phyloP scores from a whole-genome alignment of 371 early-diverging fungal genomes.

The Dentiscutata heterogama region DNA sequence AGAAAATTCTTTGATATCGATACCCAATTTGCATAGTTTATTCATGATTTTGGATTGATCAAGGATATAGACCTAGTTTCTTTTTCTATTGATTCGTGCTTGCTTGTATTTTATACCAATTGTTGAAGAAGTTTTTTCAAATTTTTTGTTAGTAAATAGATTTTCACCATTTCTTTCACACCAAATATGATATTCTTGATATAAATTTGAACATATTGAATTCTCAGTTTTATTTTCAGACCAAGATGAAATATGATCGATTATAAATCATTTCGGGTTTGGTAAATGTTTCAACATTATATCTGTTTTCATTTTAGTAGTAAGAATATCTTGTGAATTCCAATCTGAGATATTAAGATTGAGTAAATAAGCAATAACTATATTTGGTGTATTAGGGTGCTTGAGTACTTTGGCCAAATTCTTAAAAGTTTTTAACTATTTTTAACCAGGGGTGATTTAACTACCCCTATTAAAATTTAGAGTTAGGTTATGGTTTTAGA shows the following conservation, averaged over 20 bases:
- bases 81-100: background rate
- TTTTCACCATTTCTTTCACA: constrained; percentile 23
- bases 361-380: constrained; percentile 5
- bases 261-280: constrained; percentile 11
- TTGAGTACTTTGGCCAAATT: constrained; percentile 13
- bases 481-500: too few species aligned
- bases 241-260: constrained; percentile 23
- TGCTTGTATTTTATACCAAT: too few species aligned
- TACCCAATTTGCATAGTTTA: constrained; percentile 4
- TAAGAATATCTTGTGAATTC: constrained; percentile 16
- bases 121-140: too few species aligned
- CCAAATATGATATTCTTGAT: constrained; percentile 5
- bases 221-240: background rate
- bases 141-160: too few species aligned
- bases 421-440: too few species aligned
- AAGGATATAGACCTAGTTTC: constrained; percentile 23
- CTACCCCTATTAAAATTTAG: too few species aligned
- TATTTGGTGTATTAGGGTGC: background rate
- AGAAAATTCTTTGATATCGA: constrained; percentile 26
- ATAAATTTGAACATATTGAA: too few species aligned
- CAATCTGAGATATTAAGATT: background rate
- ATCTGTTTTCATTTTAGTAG: too few species aligned
- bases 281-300: background rate
- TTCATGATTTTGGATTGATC: constrained; percentile 6
- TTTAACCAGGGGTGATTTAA: too few species aligned